These are phyloP conservation scores for Lachancea fermentati DNA, from an alignment of 805 yeast species.

Conservation along the genomic window DNA sequence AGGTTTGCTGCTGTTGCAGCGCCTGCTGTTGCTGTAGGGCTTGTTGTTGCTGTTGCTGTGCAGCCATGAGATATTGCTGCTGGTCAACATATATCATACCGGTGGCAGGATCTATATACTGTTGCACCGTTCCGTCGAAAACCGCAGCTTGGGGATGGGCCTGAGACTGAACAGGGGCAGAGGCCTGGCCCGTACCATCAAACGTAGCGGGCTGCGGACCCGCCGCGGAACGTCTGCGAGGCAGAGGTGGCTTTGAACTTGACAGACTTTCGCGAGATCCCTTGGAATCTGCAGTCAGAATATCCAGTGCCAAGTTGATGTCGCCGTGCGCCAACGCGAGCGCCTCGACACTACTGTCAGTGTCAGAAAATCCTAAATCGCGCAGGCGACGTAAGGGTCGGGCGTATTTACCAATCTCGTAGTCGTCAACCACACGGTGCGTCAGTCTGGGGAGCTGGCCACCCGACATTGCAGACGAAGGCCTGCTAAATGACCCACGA, in stretches of 20 bases:
- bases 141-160: slow-evolving; percentile 24
- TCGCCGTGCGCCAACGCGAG: slow-evolving; percentile 55
- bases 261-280: neutral
- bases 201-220: slow-evolving; percentile 33
- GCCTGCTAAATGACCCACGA: slow-evolving; percentile 6
- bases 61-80: slow-evolving; percentile 43
- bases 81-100: slow-evolving; percentile 67
- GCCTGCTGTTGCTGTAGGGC: slow-evolving; percentile 15
- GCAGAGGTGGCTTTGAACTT: slow-evolving; percentile 4
- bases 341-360: slow-evolving; percentile 59
- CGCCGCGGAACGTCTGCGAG: slow-evolving; percentile 18
- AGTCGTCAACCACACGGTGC: slow-evolving; percentile 48
- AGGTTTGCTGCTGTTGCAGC: slow-evolving; percentile 12
- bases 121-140: slow-evolving; percentile 41
- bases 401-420: slow-evolving; percentile 47
- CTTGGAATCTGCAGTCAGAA: slow-evolving; percentile 40
- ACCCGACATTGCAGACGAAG: slow-evolving; percentile 7
- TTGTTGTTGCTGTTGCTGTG: slow-evolving; percentile 19
- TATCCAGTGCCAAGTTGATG: slow-evolving; percentile 51
- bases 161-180: slow-evolving; percentile 16
- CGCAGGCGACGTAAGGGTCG: slow-evolving; percentile 44
- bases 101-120: slow-evolving; percentile 65
- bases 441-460: slow-evolving; percentile 37
- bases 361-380: slow-evolving; percentile 52
- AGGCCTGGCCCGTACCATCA: slow-evolving; percentile 23